Conservation (phyloP, 1,284 basidiomycete species). For the Leccinum olivaceoglutinosum region DNA sequence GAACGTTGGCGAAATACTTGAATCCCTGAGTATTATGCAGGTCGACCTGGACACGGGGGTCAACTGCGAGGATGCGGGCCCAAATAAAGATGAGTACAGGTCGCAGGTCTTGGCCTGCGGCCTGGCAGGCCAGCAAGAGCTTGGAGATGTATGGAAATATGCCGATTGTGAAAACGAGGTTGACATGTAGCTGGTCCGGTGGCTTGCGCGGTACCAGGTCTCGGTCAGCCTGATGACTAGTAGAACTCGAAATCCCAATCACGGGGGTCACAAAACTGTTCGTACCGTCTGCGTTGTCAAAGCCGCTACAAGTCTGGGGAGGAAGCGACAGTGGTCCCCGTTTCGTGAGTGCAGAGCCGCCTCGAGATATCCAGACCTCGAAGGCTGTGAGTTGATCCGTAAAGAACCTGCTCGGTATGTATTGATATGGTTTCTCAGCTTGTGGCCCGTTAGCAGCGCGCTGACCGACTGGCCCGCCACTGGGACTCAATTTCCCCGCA, state of each 20-base stretch:
- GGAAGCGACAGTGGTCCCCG: slow-evolving; percentile 71
- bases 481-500: slow-evolving; percentile 25
- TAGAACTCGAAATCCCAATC: slow-evolving; percentile 11
- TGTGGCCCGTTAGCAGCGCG: slow-evolving; percentile 29
- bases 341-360: slow-evolving; percentile 76
- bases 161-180: slow-evolving; percentile 94
- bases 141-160: slow-evolving; percentile 99
- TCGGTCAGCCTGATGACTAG: slow-evolving; percentile 29
- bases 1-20: slow-evolving; percentile 84
- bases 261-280: slow-evolving; percentile 5
- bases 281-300: slow-evolving; percentile 21
- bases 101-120: slow-evolving; percentile 89
- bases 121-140: slow-evolving; percentile 64
- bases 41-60: slow-evolving; percentile 89
- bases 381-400: slow-evolving; percentile 96
- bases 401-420: slow-evolving; percentile 92
- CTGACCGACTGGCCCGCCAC: slow-evolving; percentile 36
- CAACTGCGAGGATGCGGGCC: slow-evolving; percentile 95
- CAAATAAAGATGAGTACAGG: slow-evolving; percentile 99
- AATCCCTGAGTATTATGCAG: slow-evolving; percentile 83
- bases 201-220: slow-evolving; percentile 82
- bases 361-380: slow-evolving; percentile 95
- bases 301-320: slow-evolving; percentile 33
- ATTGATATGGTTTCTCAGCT: slow-evolving; percentile 52
- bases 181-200: slow-evolving; percentile 94